These are phyloP conservation scores for Arthroderma sp. DNA, from an alignment of 2,329 filamentous ascomycete species.

Conservation along the genomic window DNA sequence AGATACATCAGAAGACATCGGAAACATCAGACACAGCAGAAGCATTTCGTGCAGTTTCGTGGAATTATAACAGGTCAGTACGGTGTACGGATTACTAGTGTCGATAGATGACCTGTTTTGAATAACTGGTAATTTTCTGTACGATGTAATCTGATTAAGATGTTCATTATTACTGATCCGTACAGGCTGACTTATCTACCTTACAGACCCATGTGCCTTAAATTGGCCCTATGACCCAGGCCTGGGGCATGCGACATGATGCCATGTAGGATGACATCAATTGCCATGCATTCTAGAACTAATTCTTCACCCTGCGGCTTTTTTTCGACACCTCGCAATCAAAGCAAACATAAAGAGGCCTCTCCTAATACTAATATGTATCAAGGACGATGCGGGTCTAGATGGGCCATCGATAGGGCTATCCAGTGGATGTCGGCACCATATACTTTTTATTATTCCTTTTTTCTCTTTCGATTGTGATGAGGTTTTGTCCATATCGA, in stretches of 20 bases:
- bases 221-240: not conserved
- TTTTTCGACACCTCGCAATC: not conserved
- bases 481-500: not conserved
- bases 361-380: not conserved
- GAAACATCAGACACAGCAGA: not conserved
- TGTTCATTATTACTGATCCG: not conserved
- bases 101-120: not conserved
- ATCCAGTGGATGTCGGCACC: not conserved
- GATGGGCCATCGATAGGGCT: not conserved
- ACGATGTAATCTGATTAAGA: not conserved
- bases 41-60: not conserved
- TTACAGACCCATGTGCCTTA: not conserved
- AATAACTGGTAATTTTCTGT: not conserved
- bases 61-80: not conserved
- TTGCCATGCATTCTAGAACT: constrained; percentile 2
- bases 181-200: not conserved
- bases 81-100: not conserved
- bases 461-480: not conserved
- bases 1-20: not conserved
- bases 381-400: not conserved
- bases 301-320: not conserved
- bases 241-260: not conserved
- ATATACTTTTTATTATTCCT: not conserved
- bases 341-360: not conserved
- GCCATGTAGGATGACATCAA: constrained; percentile 5